Conservation (phyloP, 164 flowering plant species). For the Stephania japonica region DNA sequence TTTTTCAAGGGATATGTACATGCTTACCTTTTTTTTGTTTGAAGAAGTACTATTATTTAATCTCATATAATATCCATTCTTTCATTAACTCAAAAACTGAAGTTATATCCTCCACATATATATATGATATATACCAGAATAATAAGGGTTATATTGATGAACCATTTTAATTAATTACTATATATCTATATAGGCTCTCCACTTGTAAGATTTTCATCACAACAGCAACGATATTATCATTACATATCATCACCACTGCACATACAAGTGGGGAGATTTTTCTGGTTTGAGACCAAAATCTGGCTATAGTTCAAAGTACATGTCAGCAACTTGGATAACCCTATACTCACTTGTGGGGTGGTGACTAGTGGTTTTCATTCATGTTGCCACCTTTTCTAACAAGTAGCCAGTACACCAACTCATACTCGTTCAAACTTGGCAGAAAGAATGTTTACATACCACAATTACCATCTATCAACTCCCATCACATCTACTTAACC, state of each 20-base stretch:
- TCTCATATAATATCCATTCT: background rate
- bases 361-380: background rate
- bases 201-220: background rate
- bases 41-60: no score
- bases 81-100: background rate
- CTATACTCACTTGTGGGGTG: background rate
- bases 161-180: background rate
- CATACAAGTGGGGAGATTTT: no score
- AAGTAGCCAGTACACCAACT: background rate
- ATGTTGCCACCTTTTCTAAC: background rate
- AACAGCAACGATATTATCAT: background rate
- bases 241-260: background rate
- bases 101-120: no score
- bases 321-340: background rate
- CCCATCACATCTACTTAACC: background rate
- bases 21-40: no score
- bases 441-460: background rate
- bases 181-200: background rate
- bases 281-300: background rate
- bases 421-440: background rate
- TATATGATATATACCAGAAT: no score
- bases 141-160: background rate
- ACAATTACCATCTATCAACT: background rate
- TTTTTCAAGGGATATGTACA: no score
- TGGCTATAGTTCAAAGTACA: background rate